A percentile compares a stretch with the other conserved stretches of the same genome.
Conservation (phyloP, 2,329 filamentous ascomycete genomes). For the Diaporthe aspalathi region DNA sequence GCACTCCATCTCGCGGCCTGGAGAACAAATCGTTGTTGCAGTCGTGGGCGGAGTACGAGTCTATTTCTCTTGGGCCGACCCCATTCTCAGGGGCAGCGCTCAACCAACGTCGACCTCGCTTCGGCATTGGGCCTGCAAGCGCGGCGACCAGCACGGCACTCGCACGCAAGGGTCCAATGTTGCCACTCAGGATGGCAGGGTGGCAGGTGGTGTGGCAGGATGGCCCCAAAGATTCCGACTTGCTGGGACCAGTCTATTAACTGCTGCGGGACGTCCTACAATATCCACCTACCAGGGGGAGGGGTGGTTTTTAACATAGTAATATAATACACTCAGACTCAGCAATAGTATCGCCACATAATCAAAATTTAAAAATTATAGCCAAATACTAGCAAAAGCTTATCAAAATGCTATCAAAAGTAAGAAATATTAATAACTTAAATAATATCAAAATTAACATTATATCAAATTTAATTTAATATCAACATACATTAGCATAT, state of each 20-base stretch:
- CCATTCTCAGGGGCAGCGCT: conserved; percentile 11
- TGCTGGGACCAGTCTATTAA: conserved; percentile 16
- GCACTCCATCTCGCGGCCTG: not conserved
- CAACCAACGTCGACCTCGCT: not conserved
- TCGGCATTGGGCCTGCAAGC: conserved; percentile 16
- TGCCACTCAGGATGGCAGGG: too few relatives aligned
- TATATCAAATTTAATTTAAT: too few relatives aligned
- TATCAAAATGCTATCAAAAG: too few relatives aligned
- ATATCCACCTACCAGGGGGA: not conserved
- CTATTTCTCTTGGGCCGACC: not conserved
- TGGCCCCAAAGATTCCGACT: not conserved
- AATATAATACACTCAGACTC: too few relatives aligned
- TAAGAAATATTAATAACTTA: too few relatives aligned
- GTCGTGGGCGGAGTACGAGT: not conserved
- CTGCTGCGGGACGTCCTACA: not conserved
- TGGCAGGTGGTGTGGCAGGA: not conserved
- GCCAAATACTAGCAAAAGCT: too few relatives aligned
- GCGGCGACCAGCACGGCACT: not conserved
- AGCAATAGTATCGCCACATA: too few relatives aligned
- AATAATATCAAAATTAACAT: too few relatives aligned
- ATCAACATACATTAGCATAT: too few relatives aligned
- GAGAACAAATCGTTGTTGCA: conserved; percentile 7
- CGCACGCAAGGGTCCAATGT: not conserved
- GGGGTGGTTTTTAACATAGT: too few relatives aligned
- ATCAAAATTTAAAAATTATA: too few relatives aligned